Evolutionary conservation across 768 basidiomycete species (phyloP).

Genomic region (Coprinopsis marcescibilis): DNA sequence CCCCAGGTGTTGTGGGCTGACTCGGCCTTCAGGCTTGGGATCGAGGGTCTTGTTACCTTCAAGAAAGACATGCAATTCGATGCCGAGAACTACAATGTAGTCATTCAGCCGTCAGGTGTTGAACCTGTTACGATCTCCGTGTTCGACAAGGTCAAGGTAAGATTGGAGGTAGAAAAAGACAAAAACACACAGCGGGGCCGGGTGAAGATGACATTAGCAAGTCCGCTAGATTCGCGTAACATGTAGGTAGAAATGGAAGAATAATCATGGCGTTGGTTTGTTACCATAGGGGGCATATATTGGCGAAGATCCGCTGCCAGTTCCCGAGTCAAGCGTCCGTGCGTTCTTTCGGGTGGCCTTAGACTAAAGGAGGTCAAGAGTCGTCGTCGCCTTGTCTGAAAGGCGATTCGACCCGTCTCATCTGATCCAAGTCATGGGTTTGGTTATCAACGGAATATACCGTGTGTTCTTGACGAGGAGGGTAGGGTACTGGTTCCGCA

Average conservation of each 20-base stretch:
- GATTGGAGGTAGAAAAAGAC: constrained; percentile 91
- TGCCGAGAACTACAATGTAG: constrained; percentile 83
- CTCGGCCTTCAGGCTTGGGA: constrained; percentile 58
- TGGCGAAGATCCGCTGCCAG: neutral
- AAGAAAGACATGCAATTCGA: constrained; percentile 87
- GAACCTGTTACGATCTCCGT: constrained; percentile 65
- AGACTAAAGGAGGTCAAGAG: neutral
- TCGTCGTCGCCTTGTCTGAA: neutral
- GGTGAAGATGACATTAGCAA: constrained; percentile 76
- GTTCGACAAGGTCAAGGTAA: constrained; percentile 91
- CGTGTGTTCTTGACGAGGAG: constrained; percentile 23
- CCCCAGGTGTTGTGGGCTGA: constrained; percentile 1
- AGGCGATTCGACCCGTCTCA: constrained; percentile 3
- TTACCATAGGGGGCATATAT: neutral
- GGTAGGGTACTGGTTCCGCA: constrained; percentile 16
- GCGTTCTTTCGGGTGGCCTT: no score
- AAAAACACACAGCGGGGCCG: constrained; percentile 87
- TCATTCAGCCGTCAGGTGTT: constrained; percentile 42
- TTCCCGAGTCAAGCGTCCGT: no score
- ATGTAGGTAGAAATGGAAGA: constrained; percentile 23
- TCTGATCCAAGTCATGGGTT: constrained; percentile 3
- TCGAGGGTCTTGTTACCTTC: constrained; percentile 94
- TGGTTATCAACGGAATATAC: constrained; percentile 15
- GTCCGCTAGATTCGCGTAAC: constrained; percentile 53
- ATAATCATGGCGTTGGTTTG: neutral